These are phyloP conservation scores for Plasmopara muralis DNA, from an alignment of 352 stramenopile species.

Conservation along the genomic window DNA sequence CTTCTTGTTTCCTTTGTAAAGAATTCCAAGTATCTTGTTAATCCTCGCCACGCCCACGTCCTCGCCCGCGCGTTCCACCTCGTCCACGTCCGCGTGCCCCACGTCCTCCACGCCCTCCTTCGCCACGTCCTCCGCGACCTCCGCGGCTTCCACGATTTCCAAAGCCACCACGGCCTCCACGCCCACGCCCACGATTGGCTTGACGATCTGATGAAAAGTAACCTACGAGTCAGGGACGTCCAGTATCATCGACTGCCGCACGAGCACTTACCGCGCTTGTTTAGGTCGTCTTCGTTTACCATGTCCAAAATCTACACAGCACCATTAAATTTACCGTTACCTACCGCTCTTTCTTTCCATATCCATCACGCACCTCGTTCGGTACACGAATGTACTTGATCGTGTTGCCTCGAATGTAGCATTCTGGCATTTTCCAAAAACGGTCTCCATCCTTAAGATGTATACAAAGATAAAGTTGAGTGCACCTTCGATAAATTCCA, in stretches of 20 bases:
- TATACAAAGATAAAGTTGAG: background rate
- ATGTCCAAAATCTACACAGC: conserved; percentile 85
- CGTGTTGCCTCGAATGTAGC: conserved; percentile 96
- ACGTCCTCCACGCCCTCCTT: conserved; percentile 20
- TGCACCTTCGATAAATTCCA: too few relatives aligned
- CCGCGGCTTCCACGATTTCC: conserved; percentile 37
- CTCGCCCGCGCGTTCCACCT: conserved; percentile 34
- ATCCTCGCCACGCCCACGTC: conserved; percentile 35
- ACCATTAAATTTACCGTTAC: background rate
- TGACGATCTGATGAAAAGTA: conserved; percentile 45
- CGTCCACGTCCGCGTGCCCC: conserved; percentile 28
- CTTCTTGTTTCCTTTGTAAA: too few relatives aligned
- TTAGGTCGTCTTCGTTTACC: conserved; percentile 91
- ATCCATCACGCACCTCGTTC: conserved; percentile 75
- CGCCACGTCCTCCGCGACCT: conserved; percentile 34
- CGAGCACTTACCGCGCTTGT: conserved; percentile 47
- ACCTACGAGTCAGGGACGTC: conserved; percentile 6
- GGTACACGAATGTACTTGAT: conserved; percentile 99
- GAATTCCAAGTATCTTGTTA: conserved; percentile 11
- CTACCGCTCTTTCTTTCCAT: too few relatives aligned
- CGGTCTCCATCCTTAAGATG: conserved; percentile 87
- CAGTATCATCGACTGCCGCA: conserved; percentile 3
- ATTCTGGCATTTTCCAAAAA: conserved; percentile 98
- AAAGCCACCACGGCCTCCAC: conserved; percentile 50
- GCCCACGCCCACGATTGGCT: conserved; percentile 62